Evolutionary conservation across 176 grass and related monocot species (phyloP).

Genomic region (Carex littledalei): DNA sequence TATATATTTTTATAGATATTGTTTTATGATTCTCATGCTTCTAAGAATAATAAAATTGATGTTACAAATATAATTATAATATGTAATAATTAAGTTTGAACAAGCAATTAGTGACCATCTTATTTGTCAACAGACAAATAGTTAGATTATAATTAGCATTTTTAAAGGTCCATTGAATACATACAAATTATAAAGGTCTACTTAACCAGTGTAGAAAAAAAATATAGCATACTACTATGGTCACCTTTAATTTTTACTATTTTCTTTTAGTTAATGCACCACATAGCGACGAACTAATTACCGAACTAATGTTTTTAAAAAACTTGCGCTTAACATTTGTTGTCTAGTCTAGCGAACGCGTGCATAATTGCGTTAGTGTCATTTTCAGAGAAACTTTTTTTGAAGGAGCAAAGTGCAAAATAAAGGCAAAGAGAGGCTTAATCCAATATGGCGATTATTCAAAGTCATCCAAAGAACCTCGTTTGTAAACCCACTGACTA

Average conservation of each 20-base stretch:
- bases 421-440: not conserved
- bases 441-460: not conserved
- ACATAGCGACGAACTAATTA: not conserved
- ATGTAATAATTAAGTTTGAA: no score
- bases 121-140: not conserved
- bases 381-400: not conserved
- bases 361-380: no score
- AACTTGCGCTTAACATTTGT: not conserved
- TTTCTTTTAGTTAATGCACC: not conserved
- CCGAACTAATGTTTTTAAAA: not conserved
- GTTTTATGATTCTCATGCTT: no score
- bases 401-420: not conserved
- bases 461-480: not conserved
- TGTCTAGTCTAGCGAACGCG: not conserved
- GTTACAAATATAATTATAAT: no score
- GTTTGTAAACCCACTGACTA: not conserved
- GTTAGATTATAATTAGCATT: not conserved
- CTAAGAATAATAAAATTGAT: no score
- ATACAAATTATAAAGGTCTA: not conserved
- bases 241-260: not conserved
- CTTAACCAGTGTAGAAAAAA: not conserved
- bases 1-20: no score
- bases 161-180: not conserved
- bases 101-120: not conserved
- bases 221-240: not conserved